Evolutionary conservation across 2,329 filamentous ascomycete genomes (phyloP).

Genomic region (Diaporthe citrichinensis): DNA sequence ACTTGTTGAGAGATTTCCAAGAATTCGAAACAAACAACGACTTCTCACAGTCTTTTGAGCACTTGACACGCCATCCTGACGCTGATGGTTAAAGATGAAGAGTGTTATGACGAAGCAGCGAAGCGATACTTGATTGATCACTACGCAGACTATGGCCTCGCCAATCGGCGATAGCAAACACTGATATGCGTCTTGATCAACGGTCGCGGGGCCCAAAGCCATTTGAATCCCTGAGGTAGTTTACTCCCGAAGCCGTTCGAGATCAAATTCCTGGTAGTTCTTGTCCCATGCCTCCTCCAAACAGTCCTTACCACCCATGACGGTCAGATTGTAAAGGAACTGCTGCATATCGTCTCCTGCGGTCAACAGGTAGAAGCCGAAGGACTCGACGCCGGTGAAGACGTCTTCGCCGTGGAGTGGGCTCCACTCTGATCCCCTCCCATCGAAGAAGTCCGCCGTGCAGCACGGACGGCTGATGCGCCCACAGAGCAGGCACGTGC

Average conservation of each 20-base stretch:
- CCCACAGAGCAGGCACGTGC: slow-evolving; percentile 10
- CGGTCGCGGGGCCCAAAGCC: not conserved
- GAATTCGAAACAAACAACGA: not conserved
- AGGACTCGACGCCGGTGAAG: not conserved
- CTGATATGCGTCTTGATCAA: not conserved
- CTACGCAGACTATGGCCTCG: no score
- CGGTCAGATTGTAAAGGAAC: not conserved
- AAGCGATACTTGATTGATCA: not conserved
- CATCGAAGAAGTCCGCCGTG: not conserved
- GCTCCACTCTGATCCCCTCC: not conserved
- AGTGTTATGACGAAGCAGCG: not conserved
- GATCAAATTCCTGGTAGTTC: not conserved
- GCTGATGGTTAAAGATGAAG: not conserved
- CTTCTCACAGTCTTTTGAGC: not conserved
- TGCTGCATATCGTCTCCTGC: slow-evolving; percentile 1
- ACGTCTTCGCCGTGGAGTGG: not conserved
- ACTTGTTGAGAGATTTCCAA: no score
- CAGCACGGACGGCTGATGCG: not conserved
- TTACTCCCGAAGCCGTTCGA: not conserved
- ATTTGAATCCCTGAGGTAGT: no score
- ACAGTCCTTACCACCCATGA: not conserved
- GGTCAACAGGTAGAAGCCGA: not conserved
- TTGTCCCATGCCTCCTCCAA: not conserved
- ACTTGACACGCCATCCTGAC: not conserved
- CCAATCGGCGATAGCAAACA: no score